Evolutionary conservation across 2,329 filamentous ascomycete genomes (phyloP).

Genomic region (Podosphaera aphanis): DNA sequence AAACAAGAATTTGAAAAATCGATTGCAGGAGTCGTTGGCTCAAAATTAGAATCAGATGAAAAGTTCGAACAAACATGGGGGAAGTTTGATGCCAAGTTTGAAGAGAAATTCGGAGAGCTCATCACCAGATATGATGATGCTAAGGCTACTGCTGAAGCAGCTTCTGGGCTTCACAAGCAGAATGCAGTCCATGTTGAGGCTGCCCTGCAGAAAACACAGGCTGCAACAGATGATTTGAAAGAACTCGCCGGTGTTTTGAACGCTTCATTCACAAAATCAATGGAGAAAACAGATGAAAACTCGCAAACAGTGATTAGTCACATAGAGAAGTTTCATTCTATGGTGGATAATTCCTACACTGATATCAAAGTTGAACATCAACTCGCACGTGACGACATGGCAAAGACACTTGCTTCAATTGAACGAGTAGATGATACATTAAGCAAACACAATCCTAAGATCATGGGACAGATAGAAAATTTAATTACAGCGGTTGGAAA

Average conservation of each 20-base stretch:
- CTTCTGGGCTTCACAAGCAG: slow-evolving; percentile 48
- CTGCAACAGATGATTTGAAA: slow-evolving; percentile 68
- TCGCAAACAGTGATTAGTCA: slow-evolving; percentile 68
- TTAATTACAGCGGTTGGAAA: slow-evolving; percentile 62
- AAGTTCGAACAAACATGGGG: slow-evolving; percentile 40
- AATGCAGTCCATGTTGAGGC: slow-evolving; percentile 51
- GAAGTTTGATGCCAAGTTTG: slow-evolving; percentile 29
- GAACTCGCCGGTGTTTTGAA: slow-evolving; percentile 68
- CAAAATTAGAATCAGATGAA: slow-evolving; percentile 65
- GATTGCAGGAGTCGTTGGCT: slow-evolving; percentile 52
- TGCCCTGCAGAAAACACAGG: slow-evolving; percentile 50
- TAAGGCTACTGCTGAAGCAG: slow-evolving; percentile 45
- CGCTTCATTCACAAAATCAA: slow-evolving; percentile 53
- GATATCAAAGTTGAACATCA: slow-evolving; percentile 61
- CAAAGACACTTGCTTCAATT: slow-evolving; percentile 48
- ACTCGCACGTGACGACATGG: slow-evolving; percentile 58
- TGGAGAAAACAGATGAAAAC: slow-evolving; percentile 70
- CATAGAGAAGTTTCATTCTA: slow-evolving; percentile 55
- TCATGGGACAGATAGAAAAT: slow-evolving; percentile 67
- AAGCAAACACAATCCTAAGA: slow-evolving; percentile 65
- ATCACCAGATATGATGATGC: slow-evolving; percentile 76
- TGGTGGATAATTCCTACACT: slow-evolving; percentile 50
- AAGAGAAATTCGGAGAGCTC: slow-evolving; percentile 49
- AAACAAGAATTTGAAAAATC: slow-evolving; percentile 74
- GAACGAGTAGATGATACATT: slow-evolving; percentile 58